These are phyloP conservation scores for Murraya koenigii DNA, from an alignment of 345 rosid genomes.

Conservation along the genomic window DNA sequence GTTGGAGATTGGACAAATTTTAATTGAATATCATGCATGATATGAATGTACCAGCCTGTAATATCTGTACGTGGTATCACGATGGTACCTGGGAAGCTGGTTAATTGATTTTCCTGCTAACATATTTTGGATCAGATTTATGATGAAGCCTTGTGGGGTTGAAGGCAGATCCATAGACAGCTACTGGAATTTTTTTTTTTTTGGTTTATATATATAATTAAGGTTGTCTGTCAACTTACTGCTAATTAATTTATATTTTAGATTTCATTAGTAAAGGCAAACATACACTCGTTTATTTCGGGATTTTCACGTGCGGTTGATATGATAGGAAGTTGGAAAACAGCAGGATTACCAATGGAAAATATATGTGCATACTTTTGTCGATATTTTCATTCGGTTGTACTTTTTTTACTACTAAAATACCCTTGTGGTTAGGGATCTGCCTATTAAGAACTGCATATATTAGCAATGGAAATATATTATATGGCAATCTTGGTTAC, in stretches of 20 bases:
- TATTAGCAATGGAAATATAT: too few species aligned
- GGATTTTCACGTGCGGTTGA: constrained; percentile 3
- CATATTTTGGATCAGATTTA: constrained; percentile 17
- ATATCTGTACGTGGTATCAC: constrained; percentile 24
- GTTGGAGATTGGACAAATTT: constrained; percentile 15
- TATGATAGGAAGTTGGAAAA: too few species aligned
- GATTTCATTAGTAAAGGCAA: constrained; percentile 5
- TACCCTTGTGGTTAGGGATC: too few species aligned
- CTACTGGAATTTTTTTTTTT: background rate
- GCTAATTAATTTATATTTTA: background rate
- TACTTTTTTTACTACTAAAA: too few species aligned
- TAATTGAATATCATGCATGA: background rate
- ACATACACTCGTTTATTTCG: constrained; percentile 11
- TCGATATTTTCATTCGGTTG: too few species aligned
- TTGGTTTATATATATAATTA: background rate
- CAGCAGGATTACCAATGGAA: too few species aligned
- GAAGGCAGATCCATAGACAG: constrained; percentile 25
- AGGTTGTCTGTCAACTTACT: background rate
- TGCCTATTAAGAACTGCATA: too few species aligned
- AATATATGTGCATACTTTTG: too few species aligned
- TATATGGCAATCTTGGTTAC: too few species aligned
- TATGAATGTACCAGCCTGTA: constrained; percentile 24
- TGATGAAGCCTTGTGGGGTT: constrained; percentile 15
- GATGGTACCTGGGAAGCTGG: constrained; percentile 13
- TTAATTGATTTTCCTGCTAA: constrained; percentile 4